A percentile compares a stretch with the other conserved stretches of the same genome.
These are phyloP conservation scores for Naganishia sp. DNA, from an alignment of 1,284 basidiomycete genomes.

Conservation along the genomic window DNA sequence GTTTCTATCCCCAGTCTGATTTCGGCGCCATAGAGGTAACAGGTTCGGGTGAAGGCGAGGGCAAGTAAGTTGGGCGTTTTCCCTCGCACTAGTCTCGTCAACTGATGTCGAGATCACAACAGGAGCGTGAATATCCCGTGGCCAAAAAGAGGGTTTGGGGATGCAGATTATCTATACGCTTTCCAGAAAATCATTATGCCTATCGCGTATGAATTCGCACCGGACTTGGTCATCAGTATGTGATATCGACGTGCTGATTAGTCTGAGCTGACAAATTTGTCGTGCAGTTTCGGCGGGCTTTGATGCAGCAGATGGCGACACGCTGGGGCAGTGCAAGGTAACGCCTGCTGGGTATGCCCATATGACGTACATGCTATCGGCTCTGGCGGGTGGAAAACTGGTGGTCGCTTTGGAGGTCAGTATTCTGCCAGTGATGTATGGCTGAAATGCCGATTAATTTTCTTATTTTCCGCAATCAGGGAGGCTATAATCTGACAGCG, in stretches of 20 bases:
- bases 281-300: slow-evolving; percentile 90
- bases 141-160: slow-evolving; percentile 83
- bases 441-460: slow-evolving; percentile 25
- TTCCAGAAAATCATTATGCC: slow-evolving; percentile 97
- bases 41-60: slow-evolving; percentile 77
- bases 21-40: slow-evolving; percentile 84
- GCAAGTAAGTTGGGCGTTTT: slow-evolving; percentile 66
- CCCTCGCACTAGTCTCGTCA: neutral
- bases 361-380: slow-evolving; percentile 94
- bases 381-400: slow-evolving; percentile 83
- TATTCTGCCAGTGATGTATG: neutral
- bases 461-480: slow-evolving; percentile 58
- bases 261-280: neutral
- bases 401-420: slow-evolving; percentile 90
- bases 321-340: slow-evolving; percentile 86
- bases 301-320: slow-evolving; percentile 91
- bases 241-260: neutral
- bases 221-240: slow-evolving; percentile 93
- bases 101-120: neutral
- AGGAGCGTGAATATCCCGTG: slow-evolving; percentile 96
- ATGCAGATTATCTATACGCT: slow-evolving; percentile 94
- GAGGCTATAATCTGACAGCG: slow-evolving; percentile 91
- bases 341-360: slow-evolving; percentile 94
- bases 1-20: slow-evolving; percentile 88
- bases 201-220: slow-evolving; percentile 91